A percentile compares a stretch with the other conserved stretches of the same genome.
Evolutionary conservation across 1,284 basidiomycete genomes (phyloP).

Genomic region (Flammula alnicola): DNA sequence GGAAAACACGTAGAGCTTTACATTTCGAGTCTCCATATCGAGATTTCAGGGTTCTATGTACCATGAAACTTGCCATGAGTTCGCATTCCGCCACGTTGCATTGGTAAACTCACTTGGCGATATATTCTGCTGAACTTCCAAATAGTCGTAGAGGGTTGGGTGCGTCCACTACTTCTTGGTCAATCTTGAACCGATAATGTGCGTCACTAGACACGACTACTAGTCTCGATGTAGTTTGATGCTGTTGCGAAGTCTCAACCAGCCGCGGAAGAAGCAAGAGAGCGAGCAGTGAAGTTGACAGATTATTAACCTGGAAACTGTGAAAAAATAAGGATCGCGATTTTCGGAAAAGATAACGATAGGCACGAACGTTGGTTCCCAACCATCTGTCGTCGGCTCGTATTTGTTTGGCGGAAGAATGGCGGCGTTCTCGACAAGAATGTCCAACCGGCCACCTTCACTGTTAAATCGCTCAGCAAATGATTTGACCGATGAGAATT

Average conservation of each 20-base stretch:
- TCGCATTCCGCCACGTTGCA: not conserved
- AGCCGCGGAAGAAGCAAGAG: conserved; percentile 48
- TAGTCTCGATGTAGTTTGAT: conserved; percentile 34
- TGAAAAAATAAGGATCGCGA: not conserved
- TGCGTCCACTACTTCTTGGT: conserved; percentile 30
- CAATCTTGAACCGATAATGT: conserved; percentile 35
- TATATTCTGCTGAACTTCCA: conserved; percentile 32
- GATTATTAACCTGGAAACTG: conserved; percentile 49
- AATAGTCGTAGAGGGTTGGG: conserved; percentile 36
- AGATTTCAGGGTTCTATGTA: not conserved
- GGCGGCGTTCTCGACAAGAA: conserved; percentile 46
- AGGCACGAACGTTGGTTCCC: conserved; percentile 40
- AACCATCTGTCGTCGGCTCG: conserved; percentile 38
- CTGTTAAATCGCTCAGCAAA: conserved; percentile 41
- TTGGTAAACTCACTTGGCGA: conserved; percentile 27
- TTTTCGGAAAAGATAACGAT: not conserved
- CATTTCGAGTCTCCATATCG: conserved; percentile 18
- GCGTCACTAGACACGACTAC: conserved; percentile 44
- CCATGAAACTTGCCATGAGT: not conserved
- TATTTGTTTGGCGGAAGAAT: conserved; percentile 15
- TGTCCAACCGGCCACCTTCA: conserved; percentile 43
- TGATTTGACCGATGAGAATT: conserved; percentile 40
- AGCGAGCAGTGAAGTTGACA: conserved; percentile 43
- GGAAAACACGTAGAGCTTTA: not conserved
- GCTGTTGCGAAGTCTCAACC: conserved; percentile 36